Evolutionary conservation across 2,329 filamentous ascomycete genomes (phyloP).

Genomic region (Colletotrichum plurivorum): DNA sequence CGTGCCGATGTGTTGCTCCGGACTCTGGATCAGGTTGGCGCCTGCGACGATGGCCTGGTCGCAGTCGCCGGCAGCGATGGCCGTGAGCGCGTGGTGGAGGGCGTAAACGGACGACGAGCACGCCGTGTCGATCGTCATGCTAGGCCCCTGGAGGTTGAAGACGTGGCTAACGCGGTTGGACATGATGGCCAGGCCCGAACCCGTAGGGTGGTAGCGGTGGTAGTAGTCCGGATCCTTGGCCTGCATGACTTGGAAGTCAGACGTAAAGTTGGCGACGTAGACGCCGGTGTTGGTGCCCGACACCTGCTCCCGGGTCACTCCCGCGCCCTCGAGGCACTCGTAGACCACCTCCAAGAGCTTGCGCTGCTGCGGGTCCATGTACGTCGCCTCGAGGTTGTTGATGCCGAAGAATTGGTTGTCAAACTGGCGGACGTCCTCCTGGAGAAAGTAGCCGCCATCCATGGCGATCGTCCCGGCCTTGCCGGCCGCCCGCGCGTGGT

Average conservation of each 20-base stretch:
- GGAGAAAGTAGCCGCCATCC: constrained; percentile 45
- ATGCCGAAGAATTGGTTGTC: constrained; percentile 58
- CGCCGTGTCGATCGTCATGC: constrained; percentile 64
- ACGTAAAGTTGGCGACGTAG: constrained; percentile 47
- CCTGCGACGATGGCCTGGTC: not conserved
- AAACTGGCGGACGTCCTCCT: constrained; percentile 48
- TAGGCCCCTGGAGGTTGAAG: constrained; percentile 61
- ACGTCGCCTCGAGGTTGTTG: constrained; percentile 52
- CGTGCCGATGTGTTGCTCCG: not conserved
- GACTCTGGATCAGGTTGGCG: too few species aligned
- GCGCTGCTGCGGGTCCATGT: constrained; percentile 59
- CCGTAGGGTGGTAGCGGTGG: constrained; percentile 41
- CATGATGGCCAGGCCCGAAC: constrained; percentile 52
- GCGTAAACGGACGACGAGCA: constrained; percentile 51
- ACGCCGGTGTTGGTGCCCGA: constrained; percentile 46
- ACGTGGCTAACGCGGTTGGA: constrained; percentile 54
- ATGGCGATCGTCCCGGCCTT: too few species aligned
- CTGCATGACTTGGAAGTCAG: constrained; percentile 43
- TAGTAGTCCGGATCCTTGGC: constrained; percentile 32
- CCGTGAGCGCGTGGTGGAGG: not conserved
- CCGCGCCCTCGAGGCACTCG: constrained; percentile 56
- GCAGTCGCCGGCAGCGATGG: not conserved
- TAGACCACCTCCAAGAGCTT: constrained; percentile 56
- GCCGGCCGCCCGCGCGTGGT: too few species aligned
- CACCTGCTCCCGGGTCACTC: constrained; percentile 48